Evolutionary conservation across 352 stramenopile species (phyloP).

Genomic region (Pythium apleroticum): DNA sequence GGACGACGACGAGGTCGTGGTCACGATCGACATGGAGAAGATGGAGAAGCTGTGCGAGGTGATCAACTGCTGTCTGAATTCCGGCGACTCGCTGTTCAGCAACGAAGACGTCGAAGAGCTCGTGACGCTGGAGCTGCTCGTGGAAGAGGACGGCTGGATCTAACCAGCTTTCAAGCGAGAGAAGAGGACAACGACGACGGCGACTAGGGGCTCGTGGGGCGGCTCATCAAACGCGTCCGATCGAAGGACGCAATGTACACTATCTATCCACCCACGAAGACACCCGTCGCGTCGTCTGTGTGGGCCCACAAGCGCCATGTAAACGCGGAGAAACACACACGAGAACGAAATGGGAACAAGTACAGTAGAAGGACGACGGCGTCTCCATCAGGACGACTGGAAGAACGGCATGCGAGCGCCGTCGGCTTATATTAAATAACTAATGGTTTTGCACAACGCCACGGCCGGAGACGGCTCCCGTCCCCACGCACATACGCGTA

Average conservation of each 20-base stretch:
- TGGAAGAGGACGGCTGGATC: conserved; percentile 83
- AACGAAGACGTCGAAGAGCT: conserved; percentile 59
- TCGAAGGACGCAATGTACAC: conserved; percentile 18
- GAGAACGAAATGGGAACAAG: conserved; percentile 8
- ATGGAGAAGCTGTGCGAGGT: conserved; percentile 31
- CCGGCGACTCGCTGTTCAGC: conserved; percentile 48
- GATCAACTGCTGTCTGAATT: conserved; percentile 40
- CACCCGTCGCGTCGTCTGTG: too few species aligned
- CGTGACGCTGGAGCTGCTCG: conserved; percentile 74
- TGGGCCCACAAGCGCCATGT: too few species aligned
- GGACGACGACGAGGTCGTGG: conserved; percentile 33
- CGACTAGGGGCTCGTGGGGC: background rate
- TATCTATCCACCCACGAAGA: background rate
- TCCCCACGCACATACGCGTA: background rate
- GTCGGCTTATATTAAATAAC: conserved; percentile 29
- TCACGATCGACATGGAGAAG: conserved; percentile 25
- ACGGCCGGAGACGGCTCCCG: too few species aligned
- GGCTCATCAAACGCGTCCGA: conserved; percentile 11
- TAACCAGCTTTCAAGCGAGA: conserved; percentile 22
- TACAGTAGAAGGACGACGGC: conserved; percentile 16
- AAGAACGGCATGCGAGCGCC: background rate
- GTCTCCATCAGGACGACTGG: background rate
- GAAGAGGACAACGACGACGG: background rate
- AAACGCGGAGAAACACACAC: too few species aligned
- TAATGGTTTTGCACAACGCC: conserved; percentile 7